Evolutionary conservation across 768 basidiomycete genomes (phyloP).

Genomic region (Leccinellum luteum): DNA sequence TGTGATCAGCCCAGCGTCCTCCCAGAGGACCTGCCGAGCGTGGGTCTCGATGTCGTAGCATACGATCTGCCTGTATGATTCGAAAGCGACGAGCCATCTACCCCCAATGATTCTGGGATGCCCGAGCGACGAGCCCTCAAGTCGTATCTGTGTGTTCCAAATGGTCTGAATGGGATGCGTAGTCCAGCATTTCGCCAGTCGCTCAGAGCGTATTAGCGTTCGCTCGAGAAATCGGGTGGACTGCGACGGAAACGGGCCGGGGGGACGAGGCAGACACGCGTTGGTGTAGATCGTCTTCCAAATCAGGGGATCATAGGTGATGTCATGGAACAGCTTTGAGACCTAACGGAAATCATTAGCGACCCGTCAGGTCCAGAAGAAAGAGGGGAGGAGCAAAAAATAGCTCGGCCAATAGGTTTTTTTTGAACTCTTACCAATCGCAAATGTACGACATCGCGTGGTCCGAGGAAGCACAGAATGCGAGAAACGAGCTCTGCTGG

Average conservation of each 20-base stretch:
- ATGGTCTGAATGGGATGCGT: conserved; percentile 2
- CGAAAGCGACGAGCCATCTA: conserved; percentile 5
- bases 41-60: not conserved
- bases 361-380: not conserved
- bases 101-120: conserved; percentile 3
- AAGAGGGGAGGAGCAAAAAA: not conserved
- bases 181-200: conserved; percentile 5
- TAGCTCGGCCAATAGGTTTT: not conserved
- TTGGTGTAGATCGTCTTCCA: conserved; percentile 9
- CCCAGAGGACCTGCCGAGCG: conserved; percentile 1
- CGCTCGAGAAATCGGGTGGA: conserved; percentile 6
- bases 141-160: not conserved
- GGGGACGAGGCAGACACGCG: conserved; percentile 1
- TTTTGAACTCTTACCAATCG: not conserved
- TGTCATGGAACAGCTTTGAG: conserved; percentile 2
- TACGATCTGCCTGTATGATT: not conserved
- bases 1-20: not conserved
- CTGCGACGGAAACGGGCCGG: conserved; percentile 9
- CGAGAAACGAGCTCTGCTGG: not conserved
- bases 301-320: not conserved
- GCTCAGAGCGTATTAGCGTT: conserved; percentile 2
- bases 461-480: not conserved
- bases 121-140: not conserved
- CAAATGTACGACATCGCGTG: not conserved
- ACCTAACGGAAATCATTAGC: not conserved